phyloP scores from a whole-genome alignment of 116 monocot genomes.

The Posidonia oceanica region DNA sequence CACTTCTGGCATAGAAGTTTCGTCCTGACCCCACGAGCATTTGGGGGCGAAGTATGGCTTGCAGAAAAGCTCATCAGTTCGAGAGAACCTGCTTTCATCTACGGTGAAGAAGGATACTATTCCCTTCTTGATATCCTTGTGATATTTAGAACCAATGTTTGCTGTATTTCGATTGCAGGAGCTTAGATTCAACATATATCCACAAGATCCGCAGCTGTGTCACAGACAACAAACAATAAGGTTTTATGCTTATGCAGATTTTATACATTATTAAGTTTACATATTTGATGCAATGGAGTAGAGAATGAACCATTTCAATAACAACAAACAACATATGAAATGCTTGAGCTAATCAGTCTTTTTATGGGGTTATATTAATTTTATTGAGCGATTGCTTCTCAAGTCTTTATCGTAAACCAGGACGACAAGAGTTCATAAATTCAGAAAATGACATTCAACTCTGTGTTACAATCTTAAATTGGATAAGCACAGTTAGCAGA shows the following conservation, averaged over 20 bases:
- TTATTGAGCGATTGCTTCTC: too few relatives aligned
- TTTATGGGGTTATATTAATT: too few relatives aligned
- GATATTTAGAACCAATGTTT: conserved; percentile 66
- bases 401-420: too few relatives aligned
- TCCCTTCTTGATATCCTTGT: conserved; percentile 65
- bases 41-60: conserved; percentile 54
- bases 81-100: conserved; percentile 72
- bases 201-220: conserved; percentile 80
- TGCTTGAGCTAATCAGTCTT: too few relatives aligned
- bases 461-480: too few relatives aligned
- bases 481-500: too few relatives aligned
- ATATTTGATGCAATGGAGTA: too few relatives aligned
- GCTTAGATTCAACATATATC: conserved; percentile 68
- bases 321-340: too few relatives aligned
- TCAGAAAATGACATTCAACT: too few relatives aligned
- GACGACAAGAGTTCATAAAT: too few relatives aligned
- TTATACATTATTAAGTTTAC: too few relatives aligned
- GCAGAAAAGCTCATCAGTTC: conserved; percentile 50
- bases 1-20: conserved; percentile 64
- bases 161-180: conserved; percentile 49
- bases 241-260: background rate
- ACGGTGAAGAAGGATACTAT: conserved; percentile 52
- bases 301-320: background rate
- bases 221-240: background rate
- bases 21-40: conserved; percentile 52